Base-by-base conservation (phyloP, 1,139 yeast species). In the Geotrichum carabidarum region DNA sequence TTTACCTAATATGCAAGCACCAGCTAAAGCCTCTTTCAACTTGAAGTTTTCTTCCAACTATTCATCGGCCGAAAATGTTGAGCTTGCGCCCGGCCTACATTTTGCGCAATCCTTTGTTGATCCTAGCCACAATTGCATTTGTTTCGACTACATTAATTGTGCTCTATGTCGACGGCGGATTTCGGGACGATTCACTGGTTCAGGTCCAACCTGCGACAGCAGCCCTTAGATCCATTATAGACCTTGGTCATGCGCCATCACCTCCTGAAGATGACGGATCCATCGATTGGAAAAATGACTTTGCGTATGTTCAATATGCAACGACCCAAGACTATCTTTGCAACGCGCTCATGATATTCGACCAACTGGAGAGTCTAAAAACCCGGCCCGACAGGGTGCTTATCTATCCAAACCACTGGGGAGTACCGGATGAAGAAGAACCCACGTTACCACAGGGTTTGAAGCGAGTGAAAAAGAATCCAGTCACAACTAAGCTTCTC, bases 231-330 rank as follows among this genome's bases (percentile, higher is more conserved):
- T 35, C 49, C 12, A 5, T 52, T 2, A 11, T 52, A 8, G 44
- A 46, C 27, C 36, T 44, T 6, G 8, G 34, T 18, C 22, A 27
- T 22, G n/a, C 54, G n/a, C 41, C 48, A 14, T 15, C 46, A 9
- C 45, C 45, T 4, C 48, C 47, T 8, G 51, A 43, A 9, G 48
- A 35, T n/a, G 42, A 14, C 34, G 36, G 9, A 4, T 14, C 30
- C 18, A 32, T 55, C 8, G 47, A 52, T 43, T 56, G 58, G 58
- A 11, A 30, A 4, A 65, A 17, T 6, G 48, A 64, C 45, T 68
- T 58, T 50, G 81, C 81, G 0, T 78, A 78, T 60, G 77, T 77
- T 6, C 73, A 74, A 48, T 78, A 78, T 59, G 81, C 78, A 0
- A 76, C 82, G 0, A 69, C 72, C 45, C 56, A 66, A 1, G 65